Conservation (phyloP, 2,329 filamentous ascomycete genomes). For the Colletotrichum filicis region DNA sequence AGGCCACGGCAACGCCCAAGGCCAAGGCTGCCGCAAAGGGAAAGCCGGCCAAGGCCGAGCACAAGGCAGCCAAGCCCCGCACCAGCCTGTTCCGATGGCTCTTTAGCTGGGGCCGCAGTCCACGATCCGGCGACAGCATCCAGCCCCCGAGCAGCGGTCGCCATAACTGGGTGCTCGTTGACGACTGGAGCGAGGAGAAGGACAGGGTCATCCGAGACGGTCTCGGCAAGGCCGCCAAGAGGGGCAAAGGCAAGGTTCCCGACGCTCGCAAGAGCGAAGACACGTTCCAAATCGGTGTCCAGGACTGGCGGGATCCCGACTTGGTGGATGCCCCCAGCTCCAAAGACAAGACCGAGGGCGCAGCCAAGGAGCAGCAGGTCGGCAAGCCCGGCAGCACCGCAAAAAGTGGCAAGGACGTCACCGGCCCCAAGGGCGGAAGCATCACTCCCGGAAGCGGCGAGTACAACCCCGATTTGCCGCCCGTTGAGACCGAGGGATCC, state of each 20-base stretch:
- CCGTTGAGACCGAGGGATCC: slow-evolving; percentile 48
- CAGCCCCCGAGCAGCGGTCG: slow-evolving; percentile 79
- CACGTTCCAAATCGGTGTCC: slow-evolving; percentile 83
- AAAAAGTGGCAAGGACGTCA: slow-evolving; percentile 39
- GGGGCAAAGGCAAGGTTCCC: slow-evolving; percentile 39
- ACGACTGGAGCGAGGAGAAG: slow-evolving; percentile 72
- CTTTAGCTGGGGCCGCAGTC: slow-evolving; percentile 48
- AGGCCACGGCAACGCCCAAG: slow-evolving; percentile 41
- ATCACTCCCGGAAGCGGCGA: slow-evolving; percentile 80
- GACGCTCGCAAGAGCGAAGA: slow-evolving; percentile 53
- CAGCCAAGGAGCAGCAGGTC: slow-evolving; percentile 16
- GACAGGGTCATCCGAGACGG: slow-evolving; percentile 55
- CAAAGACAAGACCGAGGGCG: slow-evolving; percentile 36
- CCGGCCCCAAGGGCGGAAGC: slow-evolving; percentile 69
- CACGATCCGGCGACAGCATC: slow-evolving; percentile 55
- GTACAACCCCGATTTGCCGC: slow-evolving; percentile 55
- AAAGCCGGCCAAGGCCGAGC: slow-evolving; percentile 38
- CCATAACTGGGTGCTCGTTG: slow-evolving; percentile 77
- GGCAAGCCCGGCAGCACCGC: slow-evolving; percentile 31
- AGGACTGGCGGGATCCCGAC: slow-evolving; percentile 83
- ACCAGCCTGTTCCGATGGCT: slow-evolving; percentile 58
- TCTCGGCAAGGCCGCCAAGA: slow-evolving; percentile 49
- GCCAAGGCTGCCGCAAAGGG: slow-evolving; percentile 39
- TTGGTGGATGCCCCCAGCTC: slow-evolving; percentile 51
- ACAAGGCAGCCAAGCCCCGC: slow-evolving; percentile 36